Percentiles rank a stretch among this genome's conserved stretches.
Evolutionary conservation across 2,329 filamentous ascomycete genomes (phyloP).

Genomic region (Parascedosporium putredinis): DNA sequence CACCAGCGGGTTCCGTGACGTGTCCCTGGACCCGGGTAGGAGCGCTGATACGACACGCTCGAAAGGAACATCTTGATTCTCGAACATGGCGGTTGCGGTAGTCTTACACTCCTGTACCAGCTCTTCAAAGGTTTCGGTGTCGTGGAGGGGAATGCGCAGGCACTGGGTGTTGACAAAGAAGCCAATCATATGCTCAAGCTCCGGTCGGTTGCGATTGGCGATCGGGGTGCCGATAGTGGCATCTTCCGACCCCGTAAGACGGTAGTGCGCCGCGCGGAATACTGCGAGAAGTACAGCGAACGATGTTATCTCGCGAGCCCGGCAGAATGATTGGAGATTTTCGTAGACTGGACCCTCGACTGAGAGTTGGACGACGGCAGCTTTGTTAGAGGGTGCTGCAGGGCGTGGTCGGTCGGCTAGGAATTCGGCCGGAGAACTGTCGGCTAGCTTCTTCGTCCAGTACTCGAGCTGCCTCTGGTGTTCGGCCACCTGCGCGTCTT

Average conservation of each 20-base stretch:
- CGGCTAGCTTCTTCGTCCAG: slow-evolving; percentile 14
- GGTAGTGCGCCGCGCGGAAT: slow-evolving; percentile 17
- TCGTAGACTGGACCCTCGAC: slow-evolving; percentile 6
- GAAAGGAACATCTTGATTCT: slow-evolving; percentile 17
- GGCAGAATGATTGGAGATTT: slow-evolving; percentile 9
- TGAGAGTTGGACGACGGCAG: neutral
- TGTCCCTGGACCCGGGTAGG: slow-evolving; percentile 1
- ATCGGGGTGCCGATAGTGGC: slow-evolving; percentile 14
- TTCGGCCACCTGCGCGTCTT: slow-evolving; percentile 9
- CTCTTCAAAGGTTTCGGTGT: slow-evolving; percentile 10
- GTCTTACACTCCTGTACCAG: slow-evolving; percentile 13
- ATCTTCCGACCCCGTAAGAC: slow-evolving; percentile 17
- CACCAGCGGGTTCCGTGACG: slow-evolving; percentile 12
- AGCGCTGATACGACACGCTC: slow-evolving; percentile 13
- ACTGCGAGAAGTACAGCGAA: slow-evolving; percentile 15
- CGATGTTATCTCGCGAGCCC: neutral
- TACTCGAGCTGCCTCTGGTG: slow-evolving; percentile 15
- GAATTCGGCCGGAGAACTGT: slow-evolving; percentile 13
- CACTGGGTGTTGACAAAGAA: slow-evolving; percentile 10
- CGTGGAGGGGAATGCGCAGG: slow-evolving; percentile 14
- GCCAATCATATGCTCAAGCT: slow-evolving; percentile 9
- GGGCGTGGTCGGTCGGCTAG: slow-evolving; percentile 10
- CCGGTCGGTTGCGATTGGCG: slow-evolving; percentile 6
- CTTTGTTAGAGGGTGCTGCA: neutral
- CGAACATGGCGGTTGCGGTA: slow-evolving; percentile 9